A percentile compares a stretch with the other conserved stretches of the same genome.
These are phyloP conservation scores for Bolboschoenus planiculmis DNA, from an alignment of 176 grass and related monocot genomes.

Conservation along the genomic window DNA sequence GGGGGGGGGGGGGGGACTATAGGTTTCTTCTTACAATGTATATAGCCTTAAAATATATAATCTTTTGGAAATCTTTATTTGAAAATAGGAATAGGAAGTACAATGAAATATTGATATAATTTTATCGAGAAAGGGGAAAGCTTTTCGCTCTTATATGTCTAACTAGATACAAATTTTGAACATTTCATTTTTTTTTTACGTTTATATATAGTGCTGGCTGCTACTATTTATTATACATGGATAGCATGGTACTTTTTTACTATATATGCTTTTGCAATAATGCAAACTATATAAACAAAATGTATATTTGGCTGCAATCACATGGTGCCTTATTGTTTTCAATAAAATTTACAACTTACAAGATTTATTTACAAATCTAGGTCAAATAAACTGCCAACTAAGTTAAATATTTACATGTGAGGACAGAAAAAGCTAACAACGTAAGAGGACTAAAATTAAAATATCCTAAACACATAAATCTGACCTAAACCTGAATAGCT, in stretches of 20 bases:
- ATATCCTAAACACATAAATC: slow-evolving; percentile 1
- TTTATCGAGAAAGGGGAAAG: neutral
- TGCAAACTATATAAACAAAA: neutral
- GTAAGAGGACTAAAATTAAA: neutral
- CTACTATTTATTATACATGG: neutral
- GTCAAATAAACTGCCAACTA: neutral
- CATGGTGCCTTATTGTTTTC: neutral
- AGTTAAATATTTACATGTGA: slow-evolving; percentile 3
- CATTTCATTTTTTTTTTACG: neutral
- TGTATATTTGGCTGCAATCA: neutral
- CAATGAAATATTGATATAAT: neutral
- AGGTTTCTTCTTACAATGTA: too few species aligned
- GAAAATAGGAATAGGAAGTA: neutral
- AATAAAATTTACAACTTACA: neutral
- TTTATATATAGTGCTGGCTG: too few species aligned
- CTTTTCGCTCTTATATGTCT: neutral
- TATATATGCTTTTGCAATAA: neutral
- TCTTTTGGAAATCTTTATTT: neutral
- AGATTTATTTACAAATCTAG: slow-evolving; percentile 3
- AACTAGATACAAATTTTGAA: neutral
- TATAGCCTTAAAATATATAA: too few species aligned
- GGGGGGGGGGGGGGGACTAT: too few species aligned
- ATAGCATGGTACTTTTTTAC: neutral
- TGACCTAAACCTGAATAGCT: neutral
- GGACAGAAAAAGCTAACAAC: neutral